A percentile compares a stretch with the other conserved stretches of the same genome.
Conservation (phyloP, 2,329 filamentous ascomycete genomes). For the Sclerotinia spermophila region DNA sequence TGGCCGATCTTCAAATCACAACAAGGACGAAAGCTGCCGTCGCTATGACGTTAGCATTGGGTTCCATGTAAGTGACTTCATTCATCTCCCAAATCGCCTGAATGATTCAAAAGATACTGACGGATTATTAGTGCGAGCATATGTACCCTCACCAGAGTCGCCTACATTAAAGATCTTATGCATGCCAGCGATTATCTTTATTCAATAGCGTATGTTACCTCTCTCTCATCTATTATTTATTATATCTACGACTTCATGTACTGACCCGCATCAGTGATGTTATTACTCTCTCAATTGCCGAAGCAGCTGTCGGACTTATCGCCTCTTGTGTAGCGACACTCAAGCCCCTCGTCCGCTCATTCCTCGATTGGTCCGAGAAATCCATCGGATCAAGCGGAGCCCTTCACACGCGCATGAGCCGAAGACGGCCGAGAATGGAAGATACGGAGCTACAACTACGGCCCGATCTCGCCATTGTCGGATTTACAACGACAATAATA, state of each 20-base stretch:
- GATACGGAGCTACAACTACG: neutral
- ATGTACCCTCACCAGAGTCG: conserved; percentile 34
- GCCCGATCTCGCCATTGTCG: conserved; percentile 14
- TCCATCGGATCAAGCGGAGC: neutral
- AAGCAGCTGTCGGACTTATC: conserved; percentile 30
- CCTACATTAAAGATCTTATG: conserved; percentile 28
- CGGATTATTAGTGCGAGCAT: conserved; percentile 26
- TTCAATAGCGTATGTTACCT: conserved; percentile 26
- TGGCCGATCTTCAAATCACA: conserved; percentile 42
- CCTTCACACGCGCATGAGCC: neutral
- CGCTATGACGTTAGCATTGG: conserved; percentile 34
- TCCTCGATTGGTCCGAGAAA: conserved; percentile 22
- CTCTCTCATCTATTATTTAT: conserved; percentile 20
- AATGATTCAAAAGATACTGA: conserved; percentile 4
- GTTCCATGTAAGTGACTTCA: conserved; percentile 38
- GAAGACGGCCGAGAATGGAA: neutral
- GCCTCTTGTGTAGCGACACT: conserved; percentile 30
- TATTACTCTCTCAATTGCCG: conserved; percentile 25
- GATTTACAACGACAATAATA: conserved; percentile 15
- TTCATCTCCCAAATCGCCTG: neutral
- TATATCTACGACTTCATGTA: neutral
- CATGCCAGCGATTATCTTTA: conserved; percentile 30
- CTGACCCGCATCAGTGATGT: neutral
- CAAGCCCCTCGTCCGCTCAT: conserved; percentile 29
- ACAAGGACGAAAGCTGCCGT: conserved; percentile 39